A percentile compares a stretch with the other conserved stretches of the same genome.
These are phyloP conservation scores for Auxenochlorella pyrenoidosa DNA, from an alignment of 139 green algal species.

Conservation along the genomic window DNA sequence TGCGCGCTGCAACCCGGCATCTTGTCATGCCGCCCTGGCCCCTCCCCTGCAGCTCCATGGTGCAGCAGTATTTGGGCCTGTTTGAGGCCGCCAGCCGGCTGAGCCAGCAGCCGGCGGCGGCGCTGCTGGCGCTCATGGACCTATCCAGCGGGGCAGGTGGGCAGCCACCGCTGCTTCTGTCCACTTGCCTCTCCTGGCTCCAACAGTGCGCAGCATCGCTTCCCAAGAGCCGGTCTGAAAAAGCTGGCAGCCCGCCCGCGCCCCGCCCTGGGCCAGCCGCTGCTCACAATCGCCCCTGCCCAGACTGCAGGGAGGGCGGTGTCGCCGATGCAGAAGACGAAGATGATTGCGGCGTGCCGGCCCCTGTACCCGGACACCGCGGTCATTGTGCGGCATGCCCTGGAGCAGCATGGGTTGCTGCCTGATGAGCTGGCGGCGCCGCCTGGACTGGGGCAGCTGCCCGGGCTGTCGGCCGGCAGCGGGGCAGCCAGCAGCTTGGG, in stretches of 20 bases:
- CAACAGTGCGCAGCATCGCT: not conserved
- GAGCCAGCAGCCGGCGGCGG: not conserved
- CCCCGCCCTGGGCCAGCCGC: too few species aligned
- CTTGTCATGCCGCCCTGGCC: not conserved
- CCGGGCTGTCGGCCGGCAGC: too few species aligned
- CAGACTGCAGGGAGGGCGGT: not conserved
- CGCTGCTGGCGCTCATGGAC: not conserved
- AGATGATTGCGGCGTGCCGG: not conserved
- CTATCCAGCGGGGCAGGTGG: not conserved
- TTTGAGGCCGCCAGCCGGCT: conserved; percentile 13
- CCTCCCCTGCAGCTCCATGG: not conserved
- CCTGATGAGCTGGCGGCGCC: not conserved
- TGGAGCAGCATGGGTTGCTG: not conserved
- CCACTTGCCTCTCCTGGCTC: not conserved
- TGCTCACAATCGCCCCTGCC: too few species aligned
- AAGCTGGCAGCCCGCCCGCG: too few species aligned
- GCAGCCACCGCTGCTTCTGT: not conserved
- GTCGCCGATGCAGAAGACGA: not conserved
- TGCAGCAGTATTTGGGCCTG: conserved; percentile 9
- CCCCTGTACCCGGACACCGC: not conserved
- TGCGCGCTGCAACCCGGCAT: not conserved
- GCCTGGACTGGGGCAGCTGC: not conserved
- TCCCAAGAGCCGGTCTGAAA: too few species aligned
- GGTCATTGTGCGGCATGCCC: not conserved
- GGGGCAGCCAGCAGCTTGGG: too few species aligned